Conservation (phyloP, 768 basidiomycete species). For the Nidularia pulvinata region DNA sequence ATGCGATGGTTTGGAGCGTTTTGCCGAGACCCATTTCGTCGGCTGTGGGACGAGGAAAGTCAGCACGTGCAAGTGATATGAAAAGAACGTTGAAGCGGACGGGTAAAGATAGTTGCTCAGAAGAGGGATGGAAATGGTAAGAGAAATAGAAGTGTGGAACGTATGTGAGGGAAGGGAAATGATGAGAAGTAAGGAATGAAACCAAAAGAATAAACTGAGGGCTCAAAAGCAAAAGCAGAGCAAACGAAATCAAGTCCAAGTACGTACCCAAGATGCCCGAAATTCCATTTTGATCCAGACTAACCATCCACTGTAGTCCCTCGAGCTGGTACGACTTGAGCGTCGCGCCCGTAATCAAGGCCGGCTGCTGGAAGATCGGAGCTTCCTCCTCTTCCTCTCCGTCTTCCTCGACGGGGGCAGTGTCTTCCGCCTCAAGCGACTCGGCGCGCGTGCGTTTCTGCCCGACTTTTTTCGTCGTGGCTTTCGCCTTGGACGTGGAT, state of each 20-base stretch:
- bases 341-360: conserved; percentile 80
- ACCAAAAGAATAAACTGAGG: background rate
- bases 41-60: conserved; percentile 39
- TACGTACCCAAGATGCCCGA: conserved; percentile 73
- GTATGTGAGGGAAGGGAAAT: background rate
- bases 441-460: background rate
- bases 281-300: conserved; percentile 82
- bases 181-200: too few species aligned
- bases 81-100: too few species aligned
- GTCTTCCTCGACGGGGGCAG: conserved; percentile 5
- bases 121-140: background rate
- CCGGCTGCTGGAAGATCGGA: conserved; percentile 67
- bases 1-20: conserved; percentile 96
- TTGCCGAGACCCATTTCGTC: conserved; percentile 97
- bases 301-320: conserved; percentile 95
- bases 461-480: too few species aligned
- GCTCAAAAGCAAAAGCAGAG: too few species aligned
- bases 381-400: conserved; percentile 19
- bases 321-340: conserved; percentile 92
- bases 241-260: background rate
- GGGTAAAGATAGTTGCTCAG: background rate
- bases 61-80: too few species aligned
- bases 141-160: background rate
- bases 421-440: conserved; percentile 7
- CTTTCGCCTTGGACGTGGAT: background rate